A percentile compares a stretch with the other conserved stretches of the same genome.
Evolutionary conservation across 306 rosid species (phyloP).

Genomic region (Pterocarpus macrocarpus): DNA sequence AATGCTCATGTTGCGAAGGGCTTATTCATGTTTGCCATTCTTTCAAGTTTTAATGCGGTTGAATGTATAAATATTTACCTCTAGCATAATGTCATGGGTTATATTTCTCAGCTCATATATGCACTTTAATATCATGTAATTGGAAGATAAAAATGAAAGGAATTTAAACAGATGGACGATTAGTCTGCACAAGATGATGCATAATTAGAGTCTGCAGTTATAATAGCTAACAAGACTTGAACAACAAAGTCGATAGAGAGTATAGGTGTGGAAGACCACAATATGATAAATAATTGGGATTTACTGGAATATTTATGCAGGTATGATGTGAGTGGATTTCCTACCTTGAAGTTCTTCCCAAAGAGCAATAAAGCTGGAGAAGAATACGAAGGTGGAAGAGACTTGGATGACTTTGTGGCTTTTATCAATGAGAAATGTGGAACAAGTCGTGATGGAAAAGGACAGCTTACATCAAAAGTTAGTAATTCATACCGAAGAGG

Average conservation of each 20-base stretch:
- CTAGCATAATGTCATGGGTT: constrained; percentile 8
- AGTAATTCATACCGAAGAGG: constrained; percentile 40
- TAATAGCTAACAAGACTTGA: background rate
- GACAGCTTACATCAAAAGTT: constrained; percentile 82
- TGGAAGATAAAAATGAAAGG: background rate
- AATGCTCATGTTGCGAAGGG: constrained; percentile 4
- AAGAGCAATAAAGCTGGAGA: constrained; percentile 84
- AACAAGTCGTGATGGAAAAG: constrained; percentile 78
- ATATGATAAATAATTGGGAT: constrained; percentile 27
- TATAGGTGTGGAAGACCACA: constrained; percentile 7
- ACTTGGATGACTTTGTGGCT: constrained; percentile 77
- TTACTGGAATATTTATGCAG: constrained; percentile 54
- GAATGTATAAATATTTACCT: constrained; percentile 26
- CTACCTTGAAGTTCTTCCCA: constrained; percentile 93
- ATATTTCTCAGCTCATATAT: constrained; percentile 17
- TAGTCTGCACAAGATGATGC: background rate
- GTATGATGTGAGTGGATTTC: constrained; percentile 89
- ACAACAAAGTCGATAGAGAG: background rate
- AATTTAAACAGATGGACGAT: constrained; percentile 7
- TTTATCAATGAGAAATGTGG: constrained; percentile 84
- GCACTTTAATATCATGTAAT: background rate
- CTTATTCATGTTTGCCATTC: background rate
- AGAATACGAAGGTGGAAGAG: constrained; percentile 91
- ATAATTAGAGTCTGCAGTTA: constrained; percentile 18
- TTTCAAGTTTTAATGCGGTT: constrained; percentile 4